Evolutionary conservation across 2,329 filamentous ascomycete species (phyloP), one percentile per base, ranked within the genome.

Genomic region (Aspergillaceae sp.): DNA sequence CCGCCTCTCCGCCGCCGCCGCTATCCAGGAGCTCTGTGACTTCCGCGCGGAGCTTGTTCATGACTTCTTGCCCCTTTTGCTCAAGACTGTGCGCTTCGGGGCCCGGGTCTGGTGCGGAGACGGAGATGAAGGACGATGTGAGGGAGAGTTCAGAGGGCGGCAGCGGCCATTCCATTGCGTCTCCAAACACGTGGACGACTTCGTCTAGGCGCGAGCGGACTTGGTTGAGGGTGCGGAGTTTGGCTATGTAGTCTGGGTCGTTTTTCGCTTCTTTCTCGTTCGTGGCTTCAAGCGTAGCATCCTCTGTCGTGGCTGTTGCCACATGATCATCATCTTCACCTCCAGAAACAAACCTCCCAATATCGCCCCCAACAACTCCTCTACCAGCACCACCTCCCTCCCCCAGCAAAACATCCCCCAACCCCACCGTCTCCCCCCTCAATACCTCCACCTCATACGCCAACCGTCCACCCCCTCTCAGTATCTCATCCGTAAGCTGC

Each of bases 401-500:
- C 4, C 82, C 80, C 56, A 97, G 71, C 56, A 97, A 71, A 2
- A 84, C 77, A 61, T 96, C 90, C 1, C 83, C 82, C 33, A 96
- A 72, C n/a, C 85, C 78, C 41, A 89, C 70, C 2, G 88, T 86
- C 67, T 96, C 90, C 51, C 90, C 90, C n/a, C 89, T 80, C 42
- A 97, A 68, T 11, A 97, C 78, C 67, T 97, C 91, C 19, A 97
- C 91, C 67, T 97, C 87, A 61, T 98, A 98, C 19, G 90, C 88
- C 47, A 98, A 72, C 3, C 91, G 79, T 53, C 87, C 88, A 28
- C 90, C 87, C 59, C 87, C 90, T 47, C 92, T 80, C 51, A 98
- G 69, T 52, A 98, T 97, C 56, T 97, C 92, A 65, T 98, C 91
- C 7, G 92, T 96, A 49, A 97, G 74, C 59, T 91, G 84, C 30